Conservation (phyloP, 768 basidiomycete genomes). For the Porphyrellus cyaneotinctus region DNA sequence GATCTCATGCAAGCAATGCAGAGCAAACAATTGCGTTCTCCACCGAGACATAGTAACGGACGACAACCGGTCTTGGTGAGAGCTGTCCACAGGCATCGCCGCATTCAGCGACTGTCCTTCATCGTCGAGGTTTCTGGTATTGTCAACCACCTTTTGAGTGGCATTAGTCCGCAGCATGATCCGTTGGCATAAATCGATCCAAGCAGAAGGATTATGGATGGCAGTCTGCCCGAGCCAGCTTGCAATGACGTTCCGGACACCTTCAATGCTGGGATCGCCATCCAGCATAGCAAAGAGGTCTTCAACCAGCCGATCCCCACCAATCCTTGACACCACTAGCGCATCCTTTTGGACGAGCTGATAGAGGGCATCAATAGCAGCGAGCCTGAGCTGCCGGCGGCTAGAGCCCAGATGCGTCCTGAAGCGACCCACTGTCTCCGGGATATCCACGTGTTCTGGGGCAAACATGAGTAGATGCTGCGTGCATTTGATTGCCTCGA, state of each 20-base stretch:
- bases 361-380: constrained; percentile 93
- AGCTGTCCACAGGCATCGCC: constrained; percentile 35
- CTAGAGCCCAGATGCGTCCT: constrained; percentile 75
- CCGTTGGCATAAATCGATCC: constrained; percentile 96
- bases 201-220: constrained; percentile 87
- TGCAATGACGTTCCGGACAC: constrained; percentile 87
- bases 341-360: constrained; percentile 97
- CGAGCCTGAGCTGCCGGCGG: constrained; percentile 82
- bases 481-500: constrained; percentile 93
- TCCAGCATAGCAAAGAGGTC: constrained; percentile 94
- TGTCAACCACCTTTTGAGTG: constrained; percentile 68
- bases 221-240: constrained; percentile 97
- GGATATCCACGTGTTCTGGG: constrained; percentile 76
- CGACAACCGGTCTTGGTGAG: constrained; percentile 31
- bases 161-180: constrained; percentile 95
- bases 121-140: constrained; percentile 68
- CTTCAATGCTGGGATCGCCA: constrained; percentile 89
- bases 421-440: constrained; percentile 75
- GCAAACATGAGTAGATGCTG: constrained; percentile 98
- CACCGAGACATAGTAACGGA: constrained; percentile 72
- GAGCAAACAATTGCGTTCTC: constrained; percentile 93
- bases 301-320: constrained; percentile 91
- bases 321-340: constrained; percentile 83
- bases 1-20: constrained; percentile 88
- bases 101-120: constrained; percentile 89